Evolutionary conservation across 2,329 filamentous ascomycete genomes (phyloP).

Genomic region (Hypoxylon sp.): DNA sequence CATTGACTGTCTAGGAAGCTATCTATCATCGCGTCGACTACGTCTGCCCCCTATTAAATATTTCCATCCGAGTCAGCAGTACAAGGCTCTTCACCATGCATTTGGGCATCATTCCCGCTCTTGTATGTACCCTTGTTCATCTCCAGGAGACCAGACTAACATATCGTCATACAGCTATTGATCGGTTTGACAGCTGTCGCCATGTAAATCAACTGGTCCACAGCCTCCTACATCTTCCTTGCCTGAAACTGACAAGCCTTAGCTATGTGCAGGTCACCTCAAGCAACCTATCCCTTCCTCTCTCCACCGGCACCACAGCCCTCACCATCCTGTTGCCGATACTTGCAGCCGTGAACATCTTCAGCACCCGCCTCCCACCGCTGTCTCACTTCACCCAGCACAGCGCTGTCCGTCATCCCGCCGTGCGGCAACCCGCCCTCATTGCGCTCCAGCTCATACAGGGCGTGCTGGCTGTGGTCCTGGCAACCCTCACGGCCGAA

Average conservation of each 20-base stretch:
- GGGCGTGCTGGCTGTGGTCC: slow-evolving; percentile 51
- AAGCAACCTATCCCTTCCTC: slow-evolving; percentile 42
- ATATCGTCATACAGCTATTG: slow-evolving; percentile 17
- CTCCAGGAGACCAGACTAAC: slow-evolving; percentile 9
- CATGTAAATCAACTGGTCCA: slow-evolving; percentile 23
- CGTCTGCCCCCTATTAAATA: neutral
- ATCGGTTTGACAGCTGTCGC: slow-evolving; percentile 22
- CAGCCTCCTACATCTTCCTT: neutral
- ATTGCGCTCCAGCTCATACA: slow-evolving; percentile 53
- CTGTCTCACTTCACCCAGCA: slow-evolving; percentile 18
- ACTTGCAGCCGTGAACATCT: slow-evolving; percentile 40
- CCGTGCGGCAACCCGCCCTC: slow-evolving; percentile 40
- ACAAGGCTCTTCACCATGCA: slow-evolving; percentile 13
- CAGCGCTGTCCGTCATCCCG: neutral
- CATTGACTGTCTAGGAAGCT: no score
- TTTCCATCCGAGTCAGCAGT: neutral
- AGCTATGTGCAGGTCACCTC: slow-evolving; percentile 44
- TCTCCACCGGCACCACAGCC: slow-evolving; percentile 42
- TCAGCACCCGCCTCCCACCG: slow-evolving; percentile 31
- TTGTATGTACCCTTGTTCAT: slow-evolving; percentile 8
- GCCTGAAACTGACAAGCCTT: slow-evolving; percentile 1
- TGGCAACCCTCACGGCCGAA: slow-evolving; percentile 53
- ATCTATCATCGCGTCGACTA: no score
- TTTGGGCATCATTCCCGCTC: slow-evolving; percentile 1
- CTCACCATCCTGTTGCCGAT: slow-evolving; percentile 44